phyloP scores from a whole-genome alignment of 1,139 yeast species.

The Blastobotrys arbuscula region DNA sequence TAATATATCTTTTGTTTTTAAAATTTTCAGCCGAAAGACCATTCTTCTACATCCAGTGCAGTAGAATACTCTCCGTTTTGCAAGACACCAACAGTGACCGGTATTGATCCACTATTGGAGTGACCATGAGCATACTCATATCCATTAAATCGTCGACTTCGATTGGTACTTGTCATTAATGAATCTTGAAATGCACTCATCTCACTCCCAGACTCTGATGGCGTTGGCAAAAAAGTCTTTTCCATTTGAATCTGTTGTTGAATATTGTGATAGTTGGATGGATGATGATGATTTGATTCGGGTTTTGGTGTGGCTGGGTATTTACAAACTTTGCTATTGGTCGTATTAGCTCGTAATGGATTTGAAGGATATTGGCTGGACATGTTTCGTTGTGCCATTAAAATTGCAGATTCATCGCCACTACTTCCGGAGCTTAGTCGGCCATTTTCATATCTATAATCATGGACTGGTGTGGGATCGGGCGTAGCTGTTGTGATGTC shows the following conservation, averaged over 20 bases:
- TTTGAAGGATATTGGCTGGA: background rate
- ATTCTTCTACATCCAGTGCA: constrained; percentile 6
- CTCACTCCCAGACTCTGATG: constrained; percentile 24
- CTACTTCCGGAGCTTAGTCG: background rate
- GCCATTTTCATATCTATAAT: background rate
- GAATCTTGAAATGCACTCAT: background rate
- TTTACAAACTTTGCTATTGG: constrained; percentile 3
- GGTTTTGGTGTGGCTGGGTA: constrained; percentile 15
- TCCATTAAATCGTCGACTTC: background rate
- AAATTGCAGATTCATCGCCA: background rate
- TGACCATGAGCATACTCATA: background rate
- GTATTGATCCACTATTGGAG: background rate
- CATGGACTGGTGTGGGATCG: constrained; percentile 5
- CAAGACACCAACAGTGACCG: background rate
- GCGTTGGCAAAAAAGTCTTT: constrained; percentile 27
- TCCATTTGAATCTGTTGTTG: constrained; percentile 11
- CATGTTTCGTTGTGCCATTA: background rate
- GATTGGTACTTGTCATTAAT: background rate
- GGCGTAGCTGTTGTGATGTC: background rate
- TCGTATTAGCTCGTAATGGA: constrained; percentile 7
- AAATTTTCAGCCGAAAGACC: background rate
- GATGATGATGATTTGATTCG: constrained; percentile 2
- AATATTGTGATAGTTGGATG: background rate
- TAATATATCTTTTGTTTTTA: background rate
- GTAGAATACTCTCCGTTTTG: background rate